Base-by-base conservation (phyloP, 257 asterid species). In the Solanum boliviense region DNA sequence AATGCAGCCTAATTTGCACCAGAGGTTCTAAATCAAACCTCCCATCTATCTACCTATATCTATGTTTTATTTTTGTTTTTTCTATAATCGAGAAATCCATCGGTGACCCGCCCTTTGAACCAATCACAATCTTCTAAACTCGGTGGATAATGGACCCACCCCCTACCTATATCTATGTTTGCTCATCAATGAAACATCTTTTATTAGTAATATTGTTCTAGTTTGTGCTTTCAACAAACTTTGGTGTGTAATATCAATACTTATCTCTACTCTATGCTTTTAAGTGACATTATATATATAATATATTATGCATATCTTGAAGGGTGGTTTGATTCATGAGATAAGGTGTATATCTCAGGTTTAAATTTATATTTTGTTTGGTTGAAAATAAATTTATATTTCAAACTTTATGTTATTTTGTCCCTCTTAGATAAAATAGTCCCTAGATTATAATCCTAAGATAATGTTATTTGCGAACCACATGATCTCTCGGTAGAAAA, bases 1-100 rank as follows among this genome's bases (percentile, higher is more conserved):
- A 9, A 93, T 93, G 95, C 98, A 94, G 92, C 98, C 98, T 9
- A 92, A 93, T 93, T 91, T 94, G 48, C 96, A 94, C 87, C 94
- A 94, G 39, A 88, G 87, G 65, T 86, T 82, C 20, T 82, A 48
- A 82, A 29, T 74, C 18, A 81, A 1, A 81, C 39, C 39, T 81
- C 36, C 10, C 10, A 46, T 27, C 36, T 29, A 44, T 44, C 10
- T 25, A 11, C 3, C 20, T n/a, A 60, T 58, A 20, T 48, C 60
- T 52, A 52, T 16, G 60, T 16, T 48, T 48, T 2, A 4, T 48
- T 46, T 46, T 46, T 44, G 15, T 13, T 4, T 46, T 46, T 44
- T 46, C 1, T 46, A 13, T 13, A 46, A 13, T 5, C 18, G 56
- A 46, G 20, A 46, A 13, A 46, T 46, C 56, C 56, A 46, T 46